A percentile compares a stretch with the other conserved stretches of the same genome.
phyloP scores from a whole-genome alignment of 768 basidiomycete genomes.

The Hericium alpestre region DNA sequence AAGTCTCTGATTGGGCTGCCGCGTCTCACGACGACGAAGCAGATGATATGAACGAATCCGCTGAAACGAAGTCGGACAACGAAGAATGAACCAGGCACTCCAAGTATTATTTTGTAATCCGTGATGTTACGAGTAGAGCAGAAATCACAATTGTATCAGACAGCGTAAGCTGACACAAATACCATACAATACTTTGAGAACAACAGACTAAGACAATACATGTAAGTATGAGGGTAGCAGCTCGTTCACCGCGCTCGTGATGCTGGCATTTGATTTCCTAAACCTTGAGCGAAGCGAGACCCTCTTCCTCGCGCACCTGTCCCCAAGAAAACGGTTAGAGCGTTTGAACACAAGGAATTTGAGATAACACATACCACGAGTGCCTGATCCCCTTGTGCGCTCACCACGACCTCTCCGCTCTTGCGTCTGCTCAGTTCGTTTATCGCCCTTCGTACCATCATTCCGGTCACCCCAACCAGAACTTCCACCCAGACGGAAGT shows the following conservation, averaged over 20 bases:
- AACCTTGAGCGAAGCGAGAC: constrained; percentile 71
- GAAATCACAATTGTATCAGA: too few species aligned
- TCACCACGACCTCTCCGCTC: constrained; percentile 72
- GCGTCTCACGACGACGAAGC: constrained; percentile 18
- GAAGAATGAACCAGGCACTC: too few species aligned
- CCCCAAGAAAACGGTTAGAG: constrained; percentile 7
- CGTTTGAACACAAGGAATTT: background rate
- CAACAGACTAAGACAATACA: constrained; percentile 11
- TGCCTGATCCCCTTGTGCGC: constrained; percentile 34
- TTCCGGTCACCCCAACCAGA: constrained; percentile 56
- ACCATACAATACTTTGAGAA: constrained; percentile 9
- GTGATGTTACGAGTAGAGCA: too few species aligned
- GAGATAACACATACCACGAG: background rate
- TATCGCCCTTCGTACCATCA: constrained; percentile 66
- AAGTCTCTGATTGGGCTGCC: constrained; percentile 41
- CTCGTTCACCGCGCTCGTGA: constrained; percentile 15
- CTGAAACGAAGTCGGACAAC: too few species aligned
- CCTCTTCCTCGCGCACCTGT: constrained; percentile 58
- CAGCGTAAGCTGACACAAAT: constrained; percentile 1
- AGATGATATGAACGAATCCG: constrained; percentile 12
- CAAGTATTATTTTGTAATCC: too few species aligned
- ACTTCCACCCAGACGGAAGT: constrained; percentile 67
- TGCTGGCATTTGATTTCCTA: constrained; percentile 68
- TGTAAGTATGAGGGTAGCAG: background rate
- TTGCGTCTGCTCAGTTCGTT: constrained; percentile 69